phyloP scores from a whole-genome alignment of 2,329 filamentous ascomycete genomes.

The Lecanicillium sp. region DNA sequence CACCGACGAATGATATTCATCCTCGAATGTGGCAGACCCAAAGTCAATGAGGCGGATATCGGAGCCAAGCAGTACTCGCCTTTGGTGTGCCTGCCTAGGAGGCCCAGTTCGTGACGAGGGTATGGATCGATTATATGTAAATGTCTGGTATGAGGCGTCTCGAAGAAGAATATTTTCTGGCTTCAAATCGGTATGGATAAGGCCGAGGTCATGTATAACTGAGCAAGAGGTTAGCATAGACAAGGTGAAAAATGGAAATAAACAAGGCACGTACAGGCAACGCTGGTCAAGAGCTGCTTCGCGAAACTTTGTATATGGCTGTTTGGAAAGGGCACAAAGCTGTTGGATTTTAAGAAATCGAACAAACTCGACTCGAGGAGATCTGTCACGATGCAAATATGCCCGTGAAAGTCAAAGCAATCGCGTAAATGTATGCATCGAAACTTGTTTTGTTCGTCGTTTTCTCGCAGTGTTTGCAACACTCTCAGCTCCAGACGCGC shows the following conservation, averaged over 20 bases:
- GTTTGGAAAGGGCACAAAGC: constrained; percentile 8
- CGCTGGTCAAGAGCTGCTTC: constrained; percentile 9
- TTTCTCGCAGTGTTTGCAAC: constrained; percentile 5
- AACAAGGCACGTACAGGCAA: constrained; percentile 10
- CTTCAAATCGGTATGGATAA: constrained; percentile 83
- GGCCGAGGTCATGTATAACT: constrained; percentile 94
- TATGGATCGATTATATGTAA: constrained; percentile 62
- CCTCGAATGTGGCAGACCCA: constrained; percentile 63
- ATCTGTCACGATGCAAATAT: constrained; percentile 9
- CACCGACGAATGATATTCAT: constrained; percentile 65
- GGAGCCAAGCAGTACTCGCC: constrained; percentile 57
- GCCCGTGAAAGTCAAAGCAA: constrained; percentile 9
- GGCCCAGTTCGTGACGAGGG: constrained; percentile 56
- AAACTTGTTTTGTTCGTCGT: constrained; percentile 6
- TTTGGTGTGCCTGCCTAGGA: constrained; percentile 52
- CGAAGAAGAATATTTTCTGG: constrained; percentile 63
- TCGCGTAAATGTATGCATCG: constrained; percentile 7
- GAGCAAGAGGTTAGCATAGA: constrained; percentile 10
- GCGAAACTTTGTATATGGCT: constrained; percentile 9
- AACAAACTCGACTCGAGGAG: constrained; percentile 8
- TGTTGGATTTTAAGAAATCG: constrained; percentile 8
- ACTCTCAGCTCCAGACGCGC: constrained; percentile 7
- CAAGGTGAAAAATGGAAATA: not conserved
- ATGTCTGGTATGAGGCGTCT: constrained; percentile 58
- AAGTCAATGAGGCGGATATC: constrained; percentile 66